phyloP scores from a whole-genome alignment of 2,329 filamentous ascomycete genomes.

The Fusarium caatingaense region DNA sequence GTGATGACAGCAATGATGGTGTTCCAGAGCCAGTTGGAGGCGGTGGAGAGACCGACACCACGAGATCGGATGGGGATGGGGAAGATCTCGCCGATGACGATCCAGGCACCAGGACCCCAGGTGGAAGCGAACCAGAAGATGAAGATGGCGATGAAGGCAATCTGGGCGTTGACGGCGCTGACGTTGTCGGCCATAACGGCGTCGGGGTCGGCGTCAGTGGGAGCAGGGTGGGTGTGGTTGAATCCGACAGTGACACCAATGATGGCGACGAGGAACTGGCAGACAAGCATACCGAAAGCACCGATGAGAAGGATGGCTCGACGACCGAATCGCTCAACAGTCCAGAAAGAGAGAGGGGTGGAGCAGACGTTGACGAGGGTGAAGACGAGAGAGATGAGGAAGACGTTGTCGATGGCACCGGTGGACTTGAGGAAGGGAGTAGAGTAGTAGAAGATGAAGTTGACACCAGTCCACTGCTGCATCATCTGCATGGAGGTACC shows the following conservation, averaged over 20 bases:
- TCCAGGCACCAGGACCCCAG: constrained; percentile 86
- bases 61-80: constrained; percentile 88
- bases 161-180: constrained; percentile 68
- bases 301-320: constrained; percentile 83
- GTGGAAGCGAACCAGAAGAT: constrained; percentile 93
- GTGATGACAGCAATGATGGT: constrained; percentile 76
- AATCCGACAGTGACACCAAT: constrained; percentile 72
- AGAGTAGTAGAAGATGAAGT: constrained; percentile 92
- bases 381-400: constrained; percentile 87
- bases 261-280: constrained; percentile 88
- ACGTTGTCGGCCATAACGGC: constrained; percentile 62
- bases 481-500: constrained; percentile 83
- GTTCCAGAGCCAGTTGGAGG: constrained; percentile 75
- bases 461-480: constrained; percentile 87
- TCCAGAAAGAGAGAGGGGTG: constrained; percentile 88
- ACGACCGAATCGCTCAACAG: constrained; percentile 84
- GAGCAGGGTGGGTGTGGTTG: constrained; percentile 61
- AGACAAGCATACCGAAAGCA: constrained; percentile 83
- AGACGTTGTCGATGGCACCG: constrained; percentile 79
- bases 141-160: constrained; percentile 91
- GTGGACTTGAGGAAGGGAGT: constrained; percentile 86
- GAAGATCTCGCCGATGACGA: constrained; percentile 90
- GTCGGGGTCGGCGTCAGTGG: constrained; percentile 49
- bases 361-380: constrained; percentile 89
- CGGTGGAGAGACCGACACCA: constrained; percentile 86